Evolutionary conservation across 108 stramenopile genomes (phyloP).

Genomic region (Chaetoceros tenuissimus): DNA sequence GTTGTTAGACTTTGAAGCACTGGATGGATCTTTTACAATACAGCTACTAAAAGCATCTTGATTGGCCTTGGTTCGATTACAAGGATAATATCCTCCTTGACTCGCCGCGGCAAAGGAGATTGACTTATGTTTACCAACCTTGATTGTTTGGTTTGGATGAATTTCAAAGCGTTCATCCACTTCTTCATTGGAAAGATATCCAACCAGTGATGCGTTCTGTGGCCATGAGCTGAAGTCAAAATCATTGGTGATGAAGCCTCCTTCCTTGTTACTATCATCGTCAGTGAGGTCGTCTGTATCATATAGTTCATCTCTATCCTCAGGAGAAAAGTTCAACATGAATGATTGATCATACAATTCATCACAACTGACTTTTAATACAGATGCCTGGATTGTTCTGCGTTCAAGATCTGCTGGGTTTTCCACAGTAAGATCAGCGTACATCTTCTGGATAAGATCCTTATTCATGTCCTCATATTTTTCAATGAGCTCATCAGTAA

Average conservation of each 20-base stretch:
- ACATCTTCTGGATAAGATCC: conserved; percentile 18
- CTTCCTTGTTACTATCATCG: conserved; percentile 5
- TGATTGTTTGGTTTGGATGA: too few relatives aligned
- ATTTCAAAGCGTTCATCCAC: too few relatives aligned
- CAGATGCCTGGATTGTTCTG: conserved; percentile 11
- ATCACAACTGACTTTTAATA: conserved; percentile 3
- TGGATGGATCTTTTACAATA: too few relatives aligned
- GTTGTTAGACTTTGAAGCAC: too few relatives aligned
- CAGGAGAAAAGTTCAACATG: too few relatives aligned
- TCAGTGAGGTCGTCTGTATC: neutral
- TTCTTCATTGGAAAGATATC: too few relatives aligned
- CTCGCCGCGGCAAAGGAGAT: conserved; percentile 8
- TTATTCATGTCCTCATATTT: conserved; percentile 11
- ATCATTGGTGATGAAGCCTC: too few relatives aligned
- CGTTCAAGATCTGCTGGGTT: conserved; percentile 17
- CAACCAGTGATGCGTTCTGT: too few relatives aligned
- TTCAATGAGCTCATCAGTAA: conserved; percentile 7
- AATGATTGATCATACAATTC: too few relatives aligned
- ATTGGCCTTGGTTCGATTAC: conserved; percentile 48
- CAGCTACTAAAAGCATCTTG: conserved; percentile 61
- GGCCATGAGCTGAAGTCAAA: too few relatives aligned
- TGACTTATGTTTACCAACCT: too few relatives aligned
- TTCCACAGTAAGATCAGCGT: conserved; percentile 7
- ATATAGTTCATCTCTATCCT: too few relatives aligned
- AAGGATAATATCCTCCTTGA: conserved; percentile 28